Evolutionary conservation across 2,329 filamentous ascomycete species (phyloP).

Genomic region (Trichophyton rubrum): DNA sequence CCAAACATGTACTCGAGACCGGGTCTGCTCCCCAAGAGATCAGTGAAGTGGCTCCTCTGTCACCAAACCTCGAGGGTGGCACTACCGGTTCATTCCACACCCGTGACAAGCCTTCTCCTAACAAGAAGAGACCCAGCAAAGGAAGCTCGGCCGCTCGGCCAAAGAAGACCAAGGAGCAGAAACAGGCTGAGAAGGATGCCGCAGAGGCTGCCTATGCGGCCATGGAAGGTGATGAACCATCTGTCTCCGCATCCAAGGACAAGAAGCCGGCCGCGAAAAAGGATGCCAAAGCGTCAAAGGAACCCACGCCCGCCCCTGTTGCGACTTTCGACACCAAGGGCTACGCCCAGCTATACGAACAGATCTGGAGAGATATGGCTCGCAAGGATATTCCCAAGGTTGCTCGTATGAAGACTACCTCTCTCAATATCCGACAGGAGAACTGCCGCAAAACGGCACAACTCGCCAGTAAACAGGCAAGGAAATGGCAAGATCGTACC

Average conservation of each 20-base stretch:
- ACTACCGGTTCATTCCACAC: slow-evolving; percentile 75
- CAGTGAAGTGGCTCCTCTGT: slow-evolving; percentile 56
- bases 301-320: slow-evolving; percentile 39
- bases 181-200: slow-evolving; percentile 57
- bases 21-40: slow-evolving; percentile 63
- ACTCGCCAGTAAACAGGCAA: slow-evolving; percentile 89
- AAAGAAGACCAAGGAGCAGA: slow-evolving; percentile 75
- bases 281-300: slow-evolving; percentile 31
- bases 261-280: slow-evolving; percentile 34
- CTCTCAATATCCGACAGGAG: slow-evolving; percentile 75
- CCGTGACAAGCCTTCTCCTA: slow-evolving; percentile 40
- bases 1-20: slow-evolving; percentile 73
- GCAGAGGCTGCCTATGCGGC: slow-evolving; percentile 82
- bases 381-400: slow-evolving; percentile 90
- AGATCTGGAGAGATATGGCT: slow-evolving; percentile 91
- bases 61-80: slow-evolving; percentile 72
- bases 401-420: slow-evolving; percentile 74
- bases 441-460: slow-evolving; percentile 97
- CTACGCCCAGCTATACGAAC: slow-evolving; percentile 93
- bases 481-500: slow-evolving; percentile 90
- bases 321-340: slow-evolving; percentile 73
- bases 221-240: slow-evolving; percentile 33
- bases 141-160: slow-evolving; percentile 46
- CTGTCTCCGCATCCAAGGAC: slow-evolving; percentile 46
- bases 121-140: slow-evolving; percentile 43